Evolutionary conservation across 1,284 basidiomycete species (phyloP), one percentile per base, ranked within the genome.

Genomic region (Coniferiporia weirii): DNA sequence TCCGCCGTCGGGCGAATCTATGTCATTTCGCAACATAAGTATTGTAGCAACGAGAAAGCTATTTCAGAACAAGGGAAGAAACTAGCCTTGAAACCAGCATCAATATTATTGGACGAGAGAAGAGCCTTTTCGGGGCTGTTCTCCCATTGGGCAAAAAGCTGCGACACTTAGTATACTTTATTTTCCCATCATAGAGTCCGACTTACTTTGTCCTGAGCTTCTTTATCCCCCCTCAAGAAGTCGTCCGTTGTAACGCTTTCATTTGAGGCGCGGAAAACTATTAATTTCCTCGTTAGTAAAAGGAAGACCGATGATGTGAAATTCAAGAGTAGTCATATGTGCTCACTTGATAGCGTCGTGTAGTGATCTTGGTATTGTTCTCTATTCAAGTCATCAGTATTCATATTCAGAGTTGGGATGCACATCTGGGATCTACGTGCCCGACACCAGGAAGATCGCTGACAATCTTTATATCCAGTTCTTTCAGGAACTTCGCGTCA

Each of bases 301-400:
- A n/a, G 8, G 19, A n/a, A 9, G 8, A 46, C 15, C 38, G 38
- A 9, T 10, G 9, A 40, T 12, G 38, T 40, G 17, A n/a, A 46
- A 13, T 20, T 9, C 3, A 12, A 43, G 13, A 45, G n/a, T 44
- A 4, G 3, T 49, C 47, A 27, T 4, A 15, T 20, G 45, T 20
- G 68, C 79, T 60, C 63, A 85, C 83, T 69, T 2, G 82, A 80
- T 27, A 87, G 73, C 1, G 84, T 87, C 4, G 86, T 87, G 68
- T 87, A 87, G 67, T 88, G 86, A 65, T 87, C 86, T 68, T 87
- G 83, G 69, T 87, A 88, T 70, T 87, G 73, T 69, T 87, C 84
- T 36, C 84, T 83, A 59, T 43, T 34, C 43, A 49, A 17, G 38
- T 46, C n/a, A 36, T 43, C 6, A 51, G 55, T 17, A 52, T n/a